Evolutionary conservation across 169 alveolate species (phyloP), one percentile per base, ranked within the genome.

Genomic region (Eimeria brunetti): DNA sequence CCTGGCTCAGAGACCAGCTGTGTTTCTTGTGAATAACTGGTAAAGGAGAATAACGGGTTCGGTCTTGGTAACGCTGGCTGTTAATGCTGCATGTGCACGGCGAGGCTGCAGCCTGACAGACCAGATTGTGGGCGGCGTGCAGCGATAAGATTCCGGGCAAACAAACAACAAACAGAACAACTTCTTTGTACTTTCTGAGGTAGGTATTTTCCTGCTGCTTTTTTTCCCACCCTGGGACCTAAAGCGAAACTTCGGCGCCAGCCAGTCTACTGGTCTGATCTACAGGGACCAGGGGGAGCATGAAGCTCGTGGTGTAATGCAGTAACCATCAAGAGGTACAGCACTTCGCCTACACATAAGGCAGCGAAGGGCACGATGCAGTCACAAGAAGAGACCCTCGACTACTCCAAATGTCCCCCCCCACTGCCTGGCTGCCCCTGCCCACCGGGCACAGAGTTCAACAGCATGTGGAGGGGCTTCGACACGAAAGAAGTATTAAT

Each of bases 31-130:
- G 20, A 78, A 27, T 78, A 46, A 76, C 30, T 49, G 64, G 12
- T 27, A 78, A 46, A 51, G 69, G 67, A 78, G 27, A 67, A 46
- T 46, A 46, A 30, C 44, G 0, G 60, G 4, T n/a, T 22, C 30
- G 46, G 67, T 51, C 64, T 12, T n/a, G 64, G 27, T 44, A 78
- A 78, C 88, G 12, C 88, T 78, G 88, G 58, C 46, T 46, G 67
- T 24, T 78, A 46, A 41, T 24, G 86, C 86, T 78, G 88, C 88
- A 78, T 51, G 41, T 78, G 88, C 88, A 27, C 88, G 14, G 44
- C 67, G 69, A 78, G 88, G 88, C 88, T 46, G 88, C 75, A 83
- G 90, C 75, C 90, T 83, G 90, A 83, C 33, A 83, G 90, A 83
- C 90, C 90, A 83, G 90, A 83, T 76, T 75, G 76, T 56, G 76